A percentile compares a stretch with the other conserved stretches of the same genome.
These are phyloP conservation scores for Mortierella hygrophila DNA, from an alignment of 192 early-diverging fungal species.

Conservation along the genomic window DNA sequence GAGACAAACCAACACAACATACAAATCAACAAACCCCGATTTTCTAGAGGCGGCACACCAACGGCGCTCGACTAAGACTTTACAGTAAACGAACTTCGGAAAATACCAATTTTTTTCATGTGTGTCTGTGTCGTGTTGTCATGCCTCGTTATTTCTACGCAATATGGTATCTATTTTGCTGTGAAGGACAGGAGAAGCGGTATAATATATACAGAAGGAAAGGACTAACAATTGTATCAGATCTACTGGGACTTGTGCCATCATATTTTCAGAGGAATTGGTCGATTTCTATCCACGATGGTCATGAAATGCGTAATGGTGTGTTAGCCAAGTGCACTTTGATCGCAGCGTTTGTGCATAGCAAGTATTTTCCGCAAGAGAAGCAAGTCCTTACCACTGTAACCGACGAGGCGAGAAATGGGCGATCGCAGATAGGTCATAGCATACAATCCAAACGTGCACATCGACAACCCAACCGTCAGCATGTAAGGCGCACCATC, in stretches of 20 bases:
- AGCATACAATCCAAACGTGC: conserved; percentile 38
- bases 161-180: not conserved
- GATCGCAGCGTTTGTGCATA: too few relatives aligned
- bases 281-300: conserved; percentile 29
- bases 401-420: conserved; percentile 41
- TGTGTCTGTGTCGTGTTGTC: not conserved
- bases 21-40: not conserved
- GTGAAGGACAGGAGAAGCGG: not conserved
- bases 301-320: not conserved
- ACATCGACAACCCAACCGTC: conserved; percentile 39
- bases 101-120: not conserved
- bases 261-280: conserved; percentile 28
- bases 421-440: conserved; percentile 27
- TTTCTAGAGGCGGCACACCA: not conserved
- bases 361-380: too few relatives aligned
- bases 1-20: not conserved
- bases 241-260: too few relatives aligned
- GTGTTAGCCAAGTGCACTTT: too few relatives aligned
- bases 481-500: conserved; percentile 52
- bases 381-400: conserved; percentile 32
- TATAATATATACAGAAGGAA: not conserved
- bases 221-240: not conserved
- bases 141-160: not conserved
- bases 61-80: not conserved
- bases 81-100: not conserved